Evolutionary conservation across 1,284 basidiomycete genomes (phyloP).

Genomic region (Microbotryum scabiosae): DNA sequence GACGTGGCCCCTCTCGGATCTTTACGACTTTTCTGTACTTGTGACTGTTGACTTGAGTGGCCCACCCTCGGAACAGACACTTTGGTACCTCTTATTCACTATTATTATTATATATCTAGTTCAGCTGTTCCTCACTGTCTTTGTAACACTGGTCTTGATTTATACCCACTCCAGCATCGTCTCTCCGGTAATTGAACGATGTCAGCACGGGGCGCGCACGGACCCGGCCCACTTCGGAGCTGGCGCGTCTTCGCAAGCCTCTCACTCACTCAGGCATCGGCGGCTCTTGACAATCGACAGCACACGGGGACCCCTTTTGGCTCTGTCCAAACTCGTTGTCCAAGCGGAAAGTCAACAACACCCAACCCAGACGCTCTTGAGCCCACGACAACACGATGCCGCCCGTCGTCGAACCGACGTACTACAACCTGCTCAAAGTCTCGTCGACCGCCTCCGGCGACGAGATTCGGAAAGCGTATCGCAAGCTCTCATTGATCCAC

Average conservation of each 20-base stretch:
- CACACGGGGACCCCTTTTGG: neutral
- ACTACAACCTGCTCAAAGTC: conserved; percentile 71
- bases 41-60: too few species aligned
- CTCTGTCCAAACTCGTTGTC: neutral
- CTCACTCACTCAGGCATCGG: neutral
- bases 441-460: conserved; percentile 59
- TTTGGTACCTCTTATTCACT: too few species aligned
- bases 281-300: neutral
- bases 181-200: too few species aligned
- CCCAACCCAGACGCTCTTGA: neutral
- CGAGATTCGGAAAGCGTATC: conserved; percentile 88
- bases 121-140: too few species aligned
- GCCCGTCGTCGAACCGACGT: conserved; percentile 38
- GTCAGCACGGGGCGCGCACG: too few species aligned
- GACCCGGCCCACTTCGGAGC: neutral
- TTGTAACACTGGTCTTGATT: too few species aligned
- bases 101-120: too few species aligned
- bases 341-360: neutral
- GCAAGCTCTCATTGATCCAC: conserved; percentile 35
- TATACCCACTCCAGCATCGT: too few species aligned
- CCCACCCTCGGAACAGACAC: too few species aligned
- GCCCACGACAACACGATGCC: neutral
- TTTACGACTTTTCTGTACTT: too few species aligned
- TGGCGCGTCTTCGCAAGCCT: neutral
- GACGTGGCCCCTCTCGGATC: too few species aligned